phyloP scores from a whole-genome alignment of 441 rosid genomes.

The Dalechampia spathulata region DNA sequence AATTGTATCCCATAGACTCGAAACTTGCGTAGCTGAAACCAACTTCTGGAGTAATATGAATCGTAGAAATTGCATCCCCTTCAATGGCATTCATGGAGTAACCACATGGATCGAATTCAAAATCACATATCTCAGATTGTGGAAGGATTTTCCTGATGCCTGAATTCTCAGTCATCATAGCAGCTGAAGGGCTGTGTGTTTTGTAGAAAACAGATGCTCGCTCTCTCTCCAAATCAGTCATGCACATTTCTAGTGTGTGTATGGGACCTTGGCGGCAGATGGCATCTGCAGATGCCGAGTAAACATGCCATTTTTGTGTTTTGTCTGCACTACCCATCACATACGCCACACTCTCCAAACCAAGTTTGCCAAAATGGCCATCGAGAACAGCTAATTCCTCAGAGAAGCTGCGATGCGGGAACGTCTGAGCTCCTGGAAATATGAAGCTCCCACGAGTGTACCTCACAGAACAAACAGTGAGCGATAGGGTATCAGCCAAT shows the following conservation, averaged over 20 bases:
- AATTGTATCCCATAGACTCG: conserved; percentile 56
- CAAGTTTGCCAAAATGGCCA: conserved; percentile 46
- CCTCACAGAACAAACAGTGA: too few species aligned
- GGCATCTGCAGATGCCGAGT: conserved; percentile 41
- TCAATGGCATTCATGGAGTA: conserved; percentile 76
- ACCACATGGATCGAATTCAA: conserved; percentile 75
- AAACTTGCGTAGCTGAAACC: conserved; percentile 83
- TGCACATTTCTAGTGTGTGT: conserved; percentile 75
- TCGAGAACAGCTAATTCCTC: conserved; percentile 71
- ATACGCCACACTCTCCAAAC: conserved; percentile 46
- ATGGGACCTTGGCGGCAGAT: conserved; percentile 15
- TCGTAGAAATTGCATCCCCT: conserved; percentile 62
- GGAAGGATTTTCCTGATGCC: conserved; percentile 71
- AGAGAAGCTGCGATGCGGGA: too few species aligned
- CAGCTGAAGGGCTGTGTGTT: conserved; percentile 34
- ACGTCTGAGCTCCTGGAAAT: too few species aligned
- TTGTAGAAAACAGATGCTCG: conserved; percentile 57
- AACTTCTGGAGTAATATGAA: conserved; percentile 76
- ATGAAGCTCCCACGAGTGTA: too few species aligned
- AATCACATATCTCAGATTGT: conserved; percentile 60
- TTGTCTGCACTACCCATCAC: conserved; percentile 46
- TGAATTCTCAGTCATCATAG: conserved; percentile 48
- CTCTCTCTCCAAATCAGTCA: conserved; percentile 67
- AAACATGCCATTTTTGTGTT: conserved; percentile 62
- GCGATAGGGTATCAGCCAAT: too few species aligned